phyloP scores from a whole-genome alignment of 139 green algal species.

The Raphidocelis subcapitata region DNA sequence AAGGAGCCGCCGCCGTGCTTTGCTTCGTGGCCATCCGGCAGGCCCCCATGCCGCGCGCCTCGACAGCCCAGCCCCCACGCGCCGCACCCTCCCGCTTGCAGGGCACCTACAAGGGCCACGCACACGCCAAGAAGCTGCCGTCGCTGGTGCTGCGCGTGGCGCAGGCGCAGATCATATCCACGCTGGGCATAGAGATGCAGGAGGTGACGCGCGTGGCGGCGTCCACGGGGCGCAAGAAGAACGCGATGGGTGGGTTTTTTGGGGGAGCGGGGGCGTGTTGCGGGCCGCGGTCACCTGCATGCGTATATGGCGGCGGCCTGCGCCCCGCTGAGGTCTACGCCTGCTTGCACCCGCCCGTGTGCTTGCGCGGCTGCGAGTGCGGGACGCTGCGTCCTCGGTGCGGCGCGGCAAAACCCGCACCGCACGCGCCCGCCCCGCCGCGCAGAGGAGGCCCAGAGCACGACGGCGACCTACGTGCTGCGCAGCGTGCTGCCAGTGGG shows the following conservation, averaged over 20 bases:
- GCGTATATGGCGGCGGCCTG: too few relatives aligned
- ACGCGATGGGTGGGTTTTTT: background rate
- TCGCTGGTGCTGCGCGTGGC: constrained; percentile 18
- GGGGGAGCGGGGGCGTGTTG: background rate
- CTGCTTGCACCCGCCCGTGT: too few relatives aligned
- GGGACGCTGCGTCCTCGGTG: too few relatives aligned
- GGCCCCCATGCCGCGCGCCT: too few relatives aligned
- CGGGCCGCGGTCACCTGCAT: background rate
- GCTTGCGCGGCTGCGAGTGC: too few relatives aligned
- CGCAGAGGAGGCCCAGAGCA: background rate
- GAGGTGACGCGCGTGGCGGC: constrained; percentile 1
- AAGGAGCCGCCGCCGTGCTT: background rate
- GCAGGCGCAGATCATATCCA: constrained; percentile 1
- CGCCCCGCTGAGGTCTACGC: too few relatives aligned
- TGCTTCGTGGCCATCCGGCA: background rate
- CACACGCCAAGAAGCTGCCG: constrained; percentile 18
- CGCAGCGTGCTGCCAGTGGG: background rate
- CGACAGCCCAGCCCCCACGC: too few relatives aligned
- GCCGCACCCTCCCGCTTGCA: too few relatives aligned
- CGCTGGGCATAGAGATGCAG: constrained; percentile 18
- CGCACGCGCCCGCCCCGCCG: background rate
- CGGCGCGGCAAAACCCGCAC: too few relatives aligned
- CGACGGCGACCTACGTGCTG: constrained; percentile 8
- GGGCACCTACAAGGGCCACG: background rate
- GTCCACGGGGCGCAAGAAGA: background rate